Evolutionary conservation across 75 land plant genomes (phyloP), one percentile per base, ranked within the genome.

Genomic region (Picea sitchensis): DNA sequence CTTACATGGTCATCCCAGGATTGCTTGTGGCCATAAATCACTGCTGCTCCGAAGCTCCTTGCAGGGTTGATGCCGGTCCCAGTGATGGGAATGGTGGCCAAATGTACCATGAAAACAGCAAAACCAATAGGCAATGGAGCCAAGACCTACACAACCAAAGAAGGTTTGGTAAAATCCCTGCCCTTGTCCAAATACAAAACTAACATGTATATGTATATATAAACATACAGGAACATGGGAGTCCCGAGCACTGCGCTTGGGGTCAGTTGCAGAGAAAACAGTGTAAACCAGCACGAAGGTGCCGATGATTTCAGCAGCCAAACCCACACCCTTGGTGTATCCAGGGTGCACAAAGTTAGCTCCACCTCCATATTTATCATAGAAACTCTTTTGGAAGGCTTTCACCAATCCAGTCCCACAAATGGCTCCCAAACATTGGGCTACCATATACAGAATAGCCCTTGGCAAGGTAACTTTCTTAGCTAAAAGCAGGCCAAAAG

Each of bases 391-490:
- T 83, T 86, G 88, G 59, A 84, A 86, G 13, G 73, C 86, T 41
- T 86, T 86, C 62, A 78, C 88, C 34, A 86, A 83, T 21, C 88
- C 88, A 20, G 67, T 65, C 0, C 88, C 88, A 54, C 75, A 71
- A 23, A 86, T 86, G 14, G 88, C 88, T 44, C 88, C 88, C 88
- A 86, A 73, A 76, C 88, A 86, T 80, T 86, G 88, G 7, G 83
- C 87, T 68, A 86, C 64, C 60, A 86, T 86, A 87, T 86, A 86
- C 14, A 81, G 36, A 21, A 86, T 15, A 3, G 87, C 87, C 15
- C 87, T 77, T 9, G 82, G 86, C 15, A 86, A 79, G 15, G 87
- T 76, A 30, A 86, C 82, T 79, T 86, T 86, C 14, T 86, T 78
- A 18, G 86, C 86, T 32, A 86, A 63, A 26, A 86, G 72, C 76